Evolutionary conservation across 75 land plant genomes (phyloP), one percentile per base, ranked within the genome.

Genomic region (Pinus tabuliformis): DNA sequence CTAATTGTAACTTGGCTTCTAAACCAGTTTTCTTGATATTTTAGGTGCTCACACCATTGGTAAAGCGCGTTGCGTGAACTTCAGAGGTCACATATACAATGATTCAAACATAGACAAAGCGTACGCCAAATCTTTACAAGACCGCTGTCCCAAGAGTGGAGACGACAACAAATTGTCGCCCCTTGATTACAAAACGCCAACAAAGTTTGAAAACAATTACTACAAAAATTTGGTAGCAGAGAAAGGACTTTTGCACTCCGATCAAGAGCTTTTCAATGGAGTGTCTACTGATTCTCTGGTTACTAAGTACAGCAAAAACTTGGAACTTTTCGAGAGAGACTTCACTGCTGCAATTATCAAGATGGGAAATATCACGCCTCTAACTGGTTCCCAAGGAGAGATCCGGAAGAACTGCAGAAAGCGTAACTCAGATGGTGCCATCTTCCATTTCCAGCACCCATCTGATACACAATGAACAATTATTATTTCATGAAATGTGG

Each of bases 231-330:
- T 91, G 21, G 4, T 89, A 12, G 58, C 45, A 14, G 20, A 45
- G 15, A 83, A 68, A 59, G 94, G 89, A 0, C 79, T 91, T 39
- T 81, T 91, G 49, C 77, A 82, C 71, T 89, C 91, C 8, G 94
- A 91, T 57, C 85, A 81, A 59, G 60, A 76, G 42, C 83, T 89
- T 30, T 83, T 76, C 72, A 80, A 76, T 78, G 88, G 85, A 14
- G 86, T 71, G 2, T 75, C 76, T 15, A 78, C 86, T 3, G 82
- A 80, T 70, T 61, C 76, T 45, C 59, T 42, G 4, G 83, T 86
- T 2, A 24, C 9, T 8, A 15, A 1, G 0, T 90, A 84, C 70
- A 63, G 71, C 52, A 37, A 57, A 6, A 77, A 30, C 39, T 13
- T 39, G 1, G 11, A 12, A 28, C 33, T 37, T 3, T 91, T 91